These are phyloP conservation scores for Fusarium pilosicola DNA, from an alignment of 2,329 filamentous ascomycete species.

Conservation along the genomic window DNA sequence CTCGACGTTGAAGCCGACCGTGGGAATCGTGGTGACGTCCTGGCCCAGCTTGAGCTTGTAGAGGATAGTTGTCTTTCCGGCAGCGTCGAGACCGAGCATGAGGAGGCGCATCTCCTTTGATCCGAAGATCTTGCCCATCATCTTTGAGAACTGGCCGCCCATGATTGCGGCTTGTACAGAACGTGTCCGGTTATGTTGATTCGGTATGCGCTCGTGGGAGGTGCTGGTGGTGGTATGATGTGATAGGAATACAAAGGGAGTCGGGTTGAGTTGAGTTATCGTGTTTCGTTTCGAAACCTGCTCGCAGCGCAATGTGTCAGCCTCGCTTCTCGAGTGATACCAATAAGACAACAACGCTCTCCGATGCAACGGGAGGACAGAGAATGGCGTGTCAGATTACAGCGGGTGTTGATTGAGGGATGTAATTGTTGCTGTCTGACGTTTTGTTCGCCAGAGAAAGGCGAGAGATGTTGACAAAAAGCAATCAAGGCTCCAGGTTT, in stretches of 20 bases:
- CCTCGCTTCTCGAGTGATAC: not conserved
- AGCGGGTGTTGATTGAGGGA: not conserved
- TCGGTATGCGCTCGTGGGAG: not conserved
- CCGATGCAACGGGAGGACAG: not conserved
- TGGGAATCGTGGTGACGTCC: slow-evolving; percentile 97
- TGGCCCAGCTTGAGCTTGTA: slow-evolving; percentile 99
- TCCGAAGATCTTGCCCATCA: slow-evolving; percentile 99
- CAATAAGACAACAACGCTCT: not conserved
- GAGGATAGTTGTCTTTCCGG: slow-evolving; percentile 98
- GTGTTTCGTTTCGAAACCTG: slow-evolving; percentile 17
- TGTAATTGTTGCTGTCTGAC: not conserved
- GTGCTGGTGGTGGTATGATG: not conserved
- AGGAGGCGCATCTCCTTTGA: slow-evolving; percentile 99
- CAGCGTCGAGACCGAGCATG: slow-evolving; percentile 97
- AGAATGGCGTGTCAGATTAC: not conserved
- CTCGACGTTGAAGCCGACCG: slow-evolving; percentile 99
- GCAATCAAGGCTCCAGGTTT: not conserved
- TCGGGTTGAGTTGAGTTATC: not conserved
- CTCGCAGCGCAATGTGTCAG: slow-evolving; percentile 11
- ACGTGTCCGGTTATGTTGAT: not conserved
- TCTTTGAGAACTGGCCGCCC: slow-evolving; percentile 93
- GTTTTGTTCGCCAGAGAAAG: not conserved
- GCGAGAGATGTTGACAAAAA: not conserved
- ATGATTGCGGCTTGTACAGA: slow-evolving; percentile 62
- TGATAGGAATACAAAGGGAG: slow-evolving; percentile 4